A percentile compares a stretch with the other conserved stretches of the same genome.
phyloP scores from a whole-genome alignment of 768 basidiomycete species.

The Lactarius indigo region DNA sequence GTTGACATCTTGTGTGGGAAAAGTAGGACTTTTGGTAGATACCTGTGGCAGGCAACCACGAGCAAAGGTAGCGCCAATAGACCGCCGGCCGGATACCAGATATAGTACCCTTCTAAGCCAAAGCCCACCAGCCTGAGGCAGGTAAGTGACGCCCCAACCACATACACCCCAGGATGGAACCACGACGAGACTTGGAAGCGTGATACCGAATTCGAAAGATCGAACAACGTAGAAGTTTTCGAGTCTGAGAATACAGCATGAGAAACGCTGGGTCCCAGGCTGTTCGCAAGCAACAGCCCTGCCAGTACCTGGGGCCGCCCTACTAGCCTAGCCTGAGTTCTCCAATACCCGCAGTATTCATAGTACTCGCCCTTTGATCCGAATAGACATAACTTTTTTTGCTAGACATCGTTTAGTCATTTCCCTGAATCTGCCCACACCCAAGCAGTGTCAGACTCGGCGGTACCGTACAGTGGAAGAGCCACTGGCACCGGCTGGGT shows the following conservation, averaged over 20 bases:
- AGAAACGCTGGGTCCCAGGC: slow-evolving; percentile 4
- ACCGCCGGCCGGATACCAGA: not conserved
- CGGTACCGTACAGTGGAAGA: slow-evolving; percentile 15
- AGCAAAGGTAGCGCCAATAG: not conserved
- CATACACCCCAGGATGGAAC: not conserved
- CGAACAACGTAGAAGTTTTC: not conserved
- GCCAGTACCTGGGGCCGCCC: too few relatives aligned
- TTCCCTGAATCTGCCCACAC: not conserved
- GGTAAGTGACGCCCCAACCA: not conserved
- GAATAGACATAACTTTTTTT: slow-evolving; percentile 23
- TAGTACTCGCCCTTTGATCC: slow-evolving; percentile 4
- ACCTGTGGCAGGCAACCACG: not conserved
- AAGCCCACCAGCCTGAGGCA: not conserved
- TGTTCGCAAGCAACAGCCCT: not conserved
- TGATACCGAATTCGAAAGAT: not conserved
- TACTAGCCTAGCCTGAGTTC: too few relatives aligned
- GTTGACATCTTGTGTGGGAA: slow-evolving; percentile 8
- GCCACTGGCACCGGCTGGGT: not conserved
- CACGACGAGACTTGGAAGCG: not conserved
- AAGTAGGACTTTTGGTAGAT: not conserved
- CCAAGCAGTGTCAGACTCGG: slow-evolving; percentile 15
- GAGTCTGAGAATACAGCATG: slow-evolving; percentile 7
- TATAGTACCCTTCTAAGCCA: not conserved
- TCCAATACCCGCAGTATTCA: not conserved
- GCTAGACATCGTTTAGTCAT: slow-evolving; percentile 19